Percentiles rank a stretch among this genome's conserved stretches.
Evolutionary conservation across 228 moss, liverwort and hornwort genomes (phyloP).

Genomic region (Sphagnum magellanicum): DNA sequence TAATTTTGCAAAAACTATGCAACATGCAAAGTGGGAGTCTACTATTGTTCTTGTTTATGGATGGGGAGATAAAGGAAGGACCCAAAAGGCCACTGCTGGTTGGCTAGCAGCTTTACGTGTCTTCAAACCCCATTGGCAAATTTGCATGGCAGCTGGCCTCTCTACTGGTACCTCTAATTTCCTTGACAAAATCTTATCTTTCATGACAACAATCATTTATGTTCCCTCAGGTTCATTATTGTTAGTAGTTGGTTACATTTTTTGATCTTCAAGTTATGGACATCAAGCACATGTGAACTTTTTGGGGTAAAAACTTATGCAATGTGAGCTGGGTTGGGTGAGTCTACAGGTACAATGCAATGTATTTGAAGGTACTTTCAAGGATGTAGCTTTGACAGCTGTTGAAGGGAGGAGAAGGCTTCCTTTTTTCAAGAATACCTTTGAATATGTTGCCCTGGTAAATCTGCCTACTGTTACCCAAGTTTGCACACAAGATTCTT

Average conservation of each 20-base stretch:
- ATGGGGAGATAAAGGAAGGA: conserved; percentile 56
- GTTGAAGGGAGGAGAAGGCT: conserved; percentile 78
- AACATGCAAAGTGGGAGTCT: conserved; percentile 79
- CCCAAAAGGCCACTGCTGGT: conserved; percentile 81
- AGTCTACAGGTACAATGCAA: conserved; percentile 82
- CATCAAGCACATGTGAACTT: too few relatives aligned
- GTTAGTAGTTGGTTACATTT: too few relatives aligned
- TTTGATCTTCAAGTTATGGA: too few relatives aligned
- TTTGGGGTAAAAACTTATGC: too few relatives aligned
- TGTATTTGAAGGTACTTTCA: conserved; percentile 75
- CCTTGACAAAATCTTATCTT: too few relatives aligned
- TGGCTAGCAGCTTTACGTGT: conserved; percentile 92
- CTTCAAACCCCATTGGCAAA: conserved; percentile 97
- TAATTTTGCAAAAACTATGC: conserved; percentile 55
- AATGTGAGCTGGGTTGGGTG: too few relatives aligned
- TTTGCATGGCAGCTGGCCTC: conserved; percentile 96
- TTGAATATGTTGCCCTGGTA: conserved; percentile 93
- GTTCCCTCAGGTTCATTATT: too few relatives aligned
- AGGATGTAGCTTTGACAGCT: conserved; percentile 81
- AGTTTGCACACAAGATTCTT: too few relatives aligned
- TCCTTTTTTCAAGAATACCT: conserved; percentile 52
- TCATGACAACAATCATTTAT: too few relatives aligned
- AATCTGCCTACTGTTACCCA: too few relatives aligned
- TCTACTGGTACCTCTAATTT: conserved; percentile 94
- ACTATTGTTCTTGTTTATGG: conserved; percentile 81